phyloP scores from a whole-genome alignment of 345 rosid species.

The Acer yangbiense region DNA sequence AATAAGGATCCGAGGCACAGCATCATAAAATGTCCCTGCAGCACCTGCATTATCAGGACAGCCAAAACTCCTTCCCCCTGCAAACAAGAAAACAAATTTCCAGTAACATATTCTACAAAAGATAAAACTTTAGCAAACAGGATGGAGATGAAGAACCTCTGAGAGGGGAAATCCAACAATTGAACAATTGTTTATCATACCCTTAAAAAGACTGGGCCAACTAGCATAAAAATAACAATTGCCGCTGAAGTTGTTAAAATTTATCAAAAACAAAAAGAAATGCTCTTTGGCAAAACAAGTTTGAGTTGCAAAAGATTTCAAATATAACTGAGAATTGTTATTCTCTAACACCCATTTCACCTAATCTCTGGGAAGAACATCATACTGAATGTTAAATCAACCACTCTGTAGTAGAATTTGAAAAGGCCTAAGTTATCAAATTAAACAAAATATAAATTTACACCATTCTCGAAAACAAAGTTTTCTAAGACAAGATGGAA shows the following conservation, averaged over 20 bases:
- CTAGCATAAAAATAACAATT: not conserved
- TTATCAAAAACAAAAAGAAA: not conserved
- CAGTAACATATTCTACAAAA: not conserved
- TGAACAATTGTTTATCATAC: not conserved
- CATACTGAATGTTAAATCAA: not conserved
- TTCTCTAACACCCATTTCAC: not conserved
- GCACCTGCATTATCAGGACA: conserved; percentile 70
- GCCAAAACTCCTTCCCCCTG: conserved; percentile 68
- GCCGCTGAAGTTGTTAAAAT: not conserved
- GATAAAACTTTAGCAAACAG: not conserved
- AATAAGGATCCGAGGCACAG: conserved; percentile 67
- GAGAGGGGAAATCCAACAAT: not conserved
- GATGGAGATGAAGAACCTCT: not conserved
- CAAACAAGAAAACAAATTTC: conserved; percentile 12
- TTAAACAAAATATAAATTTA: not conserved
- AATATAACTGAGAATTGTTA: not conserved
- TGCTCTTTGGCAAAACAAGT: not conserved
- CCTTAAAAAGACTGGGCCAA: not conserved
- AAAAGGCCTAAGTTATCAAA: not conserved
- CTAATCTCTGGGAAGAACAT: not conserved
- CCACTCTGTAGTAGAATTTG: not conserved
- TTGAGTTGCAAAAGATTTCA: not conserved
- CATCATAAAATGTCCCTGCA: conserved; percentile 77
- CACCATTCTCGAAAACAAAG: not conserved
- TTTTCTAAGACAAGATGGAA: not conserved